Conservation (phyloP, 768 basidiomycete species). For the Kwoniella dendrophila region DNA sequence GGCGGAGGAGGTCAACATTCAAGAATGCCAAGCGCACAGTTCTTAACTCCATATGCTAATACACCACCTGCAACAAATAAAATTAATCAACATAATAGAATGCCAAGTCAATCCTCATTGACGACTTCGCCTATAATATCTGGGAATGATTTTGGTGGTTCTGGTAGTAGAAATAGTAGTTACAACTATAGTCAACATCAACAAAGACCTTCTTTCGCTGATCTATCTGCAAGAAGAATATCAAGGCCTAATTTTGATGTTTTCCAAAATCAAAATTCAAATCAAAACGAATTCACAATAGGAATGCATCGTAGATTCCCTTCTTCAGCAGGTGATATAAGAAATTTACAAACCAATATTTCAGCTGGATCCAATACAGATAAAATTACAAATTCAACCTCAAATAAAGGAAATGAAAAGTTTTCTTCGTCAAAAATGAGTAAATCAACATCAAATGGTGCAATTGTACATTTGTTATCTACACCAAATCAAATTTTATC, state of each 20-base stretch:
- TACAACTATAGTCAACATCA: too few species aligned
- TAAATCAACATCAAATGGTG: slow-evolving; percentile 20
- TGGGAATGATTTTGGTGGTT: not conserved
- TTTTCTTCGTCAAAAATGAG: too few species aligned
- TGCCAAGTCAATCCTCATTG: slow-evolving; percentile 19
- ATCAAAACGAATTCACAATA: not conserved
- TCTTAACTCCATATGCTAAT: slow-evolving; percentile 5
- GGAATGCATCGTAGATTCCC: slow-evolving; percentile 38
- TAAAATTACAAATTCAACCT: slow-evolving; percentile 5
- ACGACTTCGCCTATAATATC: not conserved
- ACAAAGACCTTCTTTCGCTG: slow-evolving; percentile 43
- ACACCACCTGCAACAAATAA: slow-evolving; percentile 1
- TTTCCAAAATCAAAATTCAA: slow-evolving; percentile 9
- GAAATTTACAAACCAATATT: slow-evolving; percentile 12
- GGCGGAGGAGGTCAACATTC: slow-evolving; percentile 10
- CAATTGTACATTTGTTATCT: slow-evolving; percentile 43
- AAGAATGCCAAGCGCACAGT: slow-evolving; percentile 30
- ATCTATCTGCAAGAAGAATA: slow-evolving; percentile 33
- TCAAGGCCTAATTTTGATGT: slow-evolving; percentile 31
- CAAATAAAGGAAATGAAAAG: slow-evolving; percentile 19
- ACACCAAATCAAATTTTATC: slow-evolving; percentile 26
- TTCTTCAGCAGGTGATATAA: slow-evolving; percentile 29
- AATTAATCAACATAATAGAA: slow-evolving; percentile 17
- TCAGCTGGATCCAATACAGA: too few species aligned
- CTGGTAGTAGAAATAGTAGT: slow-evolving; percentile 1